Base-by-base conservation (phyloP, 306 rosid species). In the Hylodesmum podocarpum region DNA sequence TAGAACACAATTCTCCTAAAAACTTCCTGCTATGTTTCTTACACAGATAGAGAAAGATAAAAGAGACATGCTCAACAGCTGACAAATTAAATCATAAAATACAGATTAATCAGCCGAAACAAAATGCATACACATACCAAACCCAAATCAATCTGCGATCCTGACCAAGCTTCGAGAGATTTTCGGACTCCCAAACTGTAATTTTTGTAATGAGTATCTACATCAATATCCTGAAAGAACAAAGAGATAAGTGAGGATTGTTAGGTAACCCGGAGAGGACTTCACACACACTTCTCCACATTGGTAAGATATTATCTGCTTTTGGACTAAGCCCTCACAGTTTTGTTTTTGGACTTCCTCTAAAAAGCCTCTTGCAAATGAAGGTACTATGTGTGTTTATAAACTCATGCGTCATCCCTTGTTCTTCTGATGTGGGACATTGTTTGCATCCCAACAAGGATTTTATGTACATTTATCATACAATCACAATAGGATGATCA, bases 131-230 rank as follows among this genome's bases (percentile, higher is more conserved):
- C 57, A 57, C 88, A 57, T 95, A 95, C 97, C 97, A 95, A 89
- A 77, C 89, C 93, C 89, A 95, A 82, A 90, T 95, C 96, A 84
- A 92, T 87, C 77, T 89, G 91, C 50, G 87, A 85, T 51, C 92
- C 93, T 76, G 96, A 89, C 98, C 98, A 95, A 61, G 88, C 96
- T 70, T 95, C 97, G 37, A 95, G 96, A 73, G 97, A 92, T 79
- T 88, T 89, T 88, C 91, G 90, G n/a, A 89, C 90, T 67, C 88
- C 79, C 75, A 67, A 67, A 72, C 90, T 89, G 68, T 81, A 90
- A 79, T 58, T 82, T 83, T 78, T 88, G 91, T 90, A 92, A 39
- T 67, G 86, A 76, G 84, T 55, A 83, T 92, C 92, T 69, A 95
- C 66, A 85, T 89, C 90, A 84, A 84, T 82, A 39, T 88, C 97